Conservation (phyloP, 2,329 filamentous ascomycete genomes). For the Fusarium sp. region DNA sequence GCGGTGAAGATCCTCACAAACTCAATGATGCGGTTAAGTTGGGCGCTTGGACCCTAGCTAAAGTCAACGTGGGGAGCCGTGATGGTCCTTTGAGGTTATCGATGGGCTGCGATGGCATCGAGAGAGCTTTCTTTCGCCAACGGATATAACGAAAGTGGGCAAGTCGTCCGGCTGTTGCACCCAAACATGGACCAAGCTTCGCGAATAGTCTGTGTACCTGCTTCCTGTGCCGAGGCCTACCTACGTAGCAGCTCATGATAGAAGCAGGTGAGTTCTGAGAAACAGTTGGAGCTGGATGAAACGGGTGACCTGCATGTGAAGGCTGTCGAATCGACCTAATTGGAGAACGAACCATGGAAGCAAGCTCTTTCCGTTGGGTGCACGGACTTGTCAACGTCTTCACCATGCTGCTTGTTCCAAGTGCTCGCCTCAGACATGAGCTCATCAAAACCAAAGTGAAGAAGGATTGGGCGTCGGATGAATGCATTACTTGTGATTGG, state of each 20-base stretch:
- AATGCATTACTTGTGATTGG: neutral
- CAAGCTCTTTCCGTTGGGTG: neutral
- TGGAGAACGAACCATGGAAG: neutral
- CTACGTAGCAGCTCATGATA: neutral
- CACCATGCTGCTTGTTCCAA: conserved; percentile 1
- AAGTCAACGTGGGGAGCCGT: neutral
- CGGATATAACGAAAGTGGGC: neutral
- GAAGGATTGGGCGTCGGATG: neutral
- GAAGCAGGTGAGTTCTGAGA: neutral
- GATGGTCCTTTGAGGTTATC: neutral
- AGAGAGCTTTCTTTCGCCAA: neutral
- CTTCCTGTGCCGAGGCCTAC: neutral
- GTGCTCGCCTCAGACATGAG: conserved; percentile 9
- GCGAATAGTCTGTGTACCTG: neutral
- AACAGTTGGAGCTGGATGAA: neutral
- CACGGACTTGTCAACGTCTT: conserved; percentile 7
- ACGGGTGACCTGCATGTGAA: neutral
- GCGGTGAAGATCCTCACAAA: conserved; percentile 1
- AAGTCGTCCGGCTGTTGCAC: neutral
- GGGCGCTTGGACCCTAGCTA: neutral
- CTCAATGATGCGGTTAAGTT: neutral
- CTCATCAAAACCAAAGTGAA: neutral
- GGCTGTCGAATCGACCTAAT: neutral
- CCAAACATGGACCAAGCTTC: neutral
- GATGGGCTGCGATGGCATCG: neutral